Percentiles rank a stretch among this genome's conserved stretches.
Evolutionary conservation across 2,329 filamentous ascomycete genomes (phyloP).

Genomic region (Beauveria bassiana): DNA sequence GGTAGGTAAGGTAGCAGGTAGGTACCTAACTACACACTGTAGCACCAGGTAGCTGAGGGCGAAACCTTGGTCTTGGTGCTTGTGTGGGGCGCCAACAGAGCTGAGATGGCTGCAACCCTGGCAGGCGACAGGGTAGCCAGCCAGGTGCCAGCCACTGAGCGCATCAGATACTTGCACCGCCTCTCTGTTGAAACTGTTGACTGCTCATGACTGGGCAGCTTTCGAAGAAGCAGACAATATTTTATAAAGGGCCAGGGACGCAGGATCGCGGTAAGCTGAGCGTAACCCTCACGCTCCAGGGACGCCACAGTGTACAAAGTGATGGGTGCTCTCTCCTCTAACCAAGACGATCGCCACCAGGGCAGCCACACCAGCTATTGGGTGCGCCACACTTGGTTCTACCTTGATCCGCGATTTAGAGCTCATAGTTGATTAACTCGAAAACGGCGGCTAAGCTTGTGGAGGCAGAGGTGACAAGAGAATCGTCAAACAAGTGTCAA

Average conservation of each 20-base stretch:
- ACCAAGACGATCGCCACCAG: not conserved
- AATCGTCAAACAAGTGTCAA: not conserved
- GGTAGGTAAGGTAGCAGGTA: no score
- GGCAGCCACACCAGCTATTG: not conserved
- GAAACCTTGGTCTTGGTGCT: not conserved
- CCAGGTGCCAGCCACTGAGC: not conserved
- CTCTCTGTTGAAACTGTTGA: not conserved
- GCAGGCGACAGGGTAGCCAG: not conserved
- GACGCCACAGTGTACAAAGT: not conserved
- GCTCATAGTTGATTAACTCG: not conserved
- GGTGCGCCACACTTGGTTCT: not conserved
- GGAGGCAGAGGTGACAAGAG: not conserved
- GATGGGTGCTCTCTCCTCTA: not conserved
- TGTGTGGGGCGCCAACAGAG: not conserved
- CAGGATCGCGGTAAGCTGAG: no score
- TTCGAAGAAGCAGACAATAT: no score
- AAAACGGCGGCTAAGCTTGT: not conserved
- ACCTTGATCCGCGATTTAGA: not conserved
- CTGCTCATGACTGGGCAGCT: not conserved
- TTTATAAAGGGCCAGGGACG: no score
- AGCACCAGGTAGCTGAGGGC: not conserved
- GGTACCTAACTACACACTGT: no score
- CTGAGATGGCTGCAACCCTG: not conserved
- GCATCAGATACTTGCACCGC: not conserved
- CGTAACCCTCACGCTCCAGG: no score